Percentiles rank a stretch among this genome's conserved stretches.
Evolutionary conservation across 352 stramenopile genomes (phyloP).

Genomic region (Hyaloperonospora brassicae): DNA sequence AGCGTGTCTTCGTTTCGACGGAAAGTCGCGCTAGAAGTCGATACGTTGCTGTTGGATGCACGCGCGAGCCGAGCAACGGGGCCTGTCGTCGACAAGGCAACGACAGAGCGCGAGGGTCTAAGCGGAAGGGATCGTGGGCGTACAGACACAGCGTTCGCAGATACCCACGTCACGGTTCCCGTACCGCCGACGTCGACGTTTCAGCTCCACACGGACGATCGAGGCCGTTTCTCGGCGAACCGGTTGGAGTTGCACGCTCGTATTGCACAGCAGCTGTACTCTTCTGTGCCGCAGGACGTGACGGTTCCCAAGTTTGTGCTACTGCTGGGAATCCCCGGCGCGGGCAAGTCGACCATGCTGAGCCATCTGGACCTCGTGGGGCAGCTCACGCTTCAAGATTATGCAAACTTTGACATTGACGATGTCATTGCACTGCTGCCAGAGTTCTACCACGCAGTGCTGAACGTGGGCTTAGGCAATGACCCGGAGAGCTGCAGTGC

Average conservation of each 20-base stretch:
- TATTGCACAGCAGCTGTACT: slow-evolving; percentile 70
- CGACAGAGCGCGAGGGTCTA: slow-evolving; percentile 7
- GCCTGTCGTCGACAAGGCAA: slow-evolving; percentile 12
- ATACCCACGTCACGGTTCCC: slow-evolving; percentile 31
- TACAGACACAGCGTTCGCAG: slow-evolving; percentile 22
- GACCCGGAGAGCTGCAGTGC: slow-evolving; percentile 29
- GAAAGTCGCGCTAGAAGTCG: slow-evolving; percentile 42
- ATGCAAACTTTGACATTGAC: slow-evolving; percentile 80
- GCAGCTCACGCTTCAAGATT: slow-evolving; percentile 62
- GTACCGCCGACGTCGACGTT: slow-evolving; percentile 44
- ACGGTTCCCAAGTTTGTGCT: slow-evolving; percentile 56
- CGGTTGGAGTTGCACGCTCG: slow-evolving; percentile 56
- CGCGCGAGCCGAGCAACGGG: slow-evolving; percentile 16
- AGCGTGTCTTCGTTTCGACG: slow-evolving; percentile 45
- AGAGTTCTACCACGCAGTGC: slow-evolving; percentile 78
- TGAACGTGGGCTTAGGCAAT: slow-evolving; percentile 73
- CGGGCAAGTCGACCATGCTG: slow-evolving; percentile 69
- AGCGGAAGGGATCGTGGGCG: slow-evolving; percentile 10
- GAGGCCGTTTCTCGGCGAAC: slow-evolving; percentile 52
- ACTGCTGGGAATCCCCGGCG: slow-evolving; percentile 55
- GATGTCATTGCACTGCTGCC: slow-evolving; percentile 70
- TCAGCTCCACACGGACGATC: slow-evolving; percentile 50
- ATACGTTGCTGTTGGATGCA: slow-evolving; percentile 29
- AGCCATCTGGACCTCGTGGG: slow-evolving; percentile 62
- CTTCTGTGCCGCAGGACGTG: slow-evolving; percentile 45